Percentiles rank a stretch among this genome's conserved stretches.
Conservation (phyloP, 768 basidiomycete species). For the Suillus subalutaceus region DNA sequence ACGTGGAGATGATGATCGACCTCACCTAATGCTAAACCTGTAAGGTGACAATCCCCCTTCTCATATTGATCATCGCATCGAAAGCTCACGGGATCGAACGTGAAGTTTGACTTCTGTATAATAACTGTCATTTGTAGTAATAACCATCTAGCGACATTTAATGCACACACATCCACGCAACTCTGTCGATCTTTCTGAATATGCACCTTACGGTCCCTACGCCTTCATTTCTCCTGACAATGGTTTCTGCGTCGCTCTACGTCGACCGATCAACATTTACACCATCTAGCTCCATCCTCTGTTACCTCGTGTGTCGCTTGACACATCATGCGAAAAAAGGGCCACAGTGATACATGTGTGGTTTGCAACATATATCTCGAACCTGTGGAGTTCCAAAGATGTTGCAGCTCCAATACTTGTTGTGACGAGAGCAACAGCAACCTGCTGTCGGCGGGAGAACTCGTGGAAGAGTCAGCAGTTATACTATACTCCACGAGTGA, state of each 20-base stretch:
- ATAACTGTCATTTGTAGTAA: constrained; percentile 8
- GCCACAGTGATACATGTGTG: background rate
- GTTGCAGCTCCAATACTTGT: background rate
- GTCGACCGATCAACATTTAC: constrained; percentile 26
- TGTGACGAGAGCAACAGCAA: background rate
- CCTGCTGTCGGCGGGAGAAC: background rate
- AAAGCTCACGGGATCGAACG: background rate
- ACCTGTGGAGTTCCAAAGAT: background rate
- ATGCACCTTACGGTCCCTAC: background rate
- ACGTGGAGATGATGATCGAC: constrained; percentile 5
- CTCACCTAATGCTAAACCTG: constrained; percentile 1
- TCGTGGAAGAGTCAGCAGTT: too few relatives aligned
- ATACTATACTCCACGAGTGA: background rate
- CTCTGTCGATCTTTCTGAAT: constrained; percentile 2
- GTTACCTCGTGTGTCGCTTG: background rate
- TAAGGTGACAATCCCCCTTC: background rate
- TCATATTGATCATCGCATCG: background rate
- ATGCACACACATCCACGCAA: background rate
- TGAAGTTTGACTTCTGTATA: background rate
- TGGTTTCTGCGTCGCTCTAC: constrained; percentile 29
- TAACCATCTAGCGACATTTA: background rate
- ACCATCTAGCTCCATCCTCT: constrained; percentile 24
- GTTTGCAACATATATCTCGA: background rate
- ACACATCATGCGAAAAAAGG: background rate
- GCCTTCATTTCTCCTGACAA: constrained; percentile 23